Conservation (phyloP, 768 basidiomycete genomes). For the Brasilioporus rufonigricans region DNA sequence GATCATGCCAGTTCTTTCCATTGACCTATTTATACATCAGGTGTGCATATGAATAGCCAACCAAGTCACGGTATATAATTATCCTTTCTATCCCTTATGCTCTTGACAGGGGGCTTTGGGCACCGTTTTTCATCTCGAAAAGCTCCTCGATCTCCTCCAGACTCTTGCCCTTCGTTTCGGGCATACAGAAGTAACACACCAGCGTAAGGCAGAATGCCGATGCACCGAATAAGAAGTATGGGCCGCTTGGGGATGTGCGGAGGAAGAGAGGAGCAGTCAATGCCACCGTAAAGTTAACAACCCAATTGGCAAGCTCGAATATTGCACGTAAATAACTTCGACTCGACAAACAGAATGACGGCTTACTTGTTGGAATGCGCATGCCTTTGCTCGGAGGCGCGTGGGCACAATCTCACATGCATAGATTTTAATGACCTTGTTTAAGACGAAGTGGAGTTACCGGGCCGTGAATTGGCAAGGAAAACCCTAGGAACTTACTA, state of each 20-base stretch:
- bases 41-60: not conserved
- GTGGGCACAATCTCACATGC: conserved; percentile 48
- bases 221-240: conserved; percentile 47
- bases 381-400: conserved; percentile 44
- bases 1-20: not conserved
- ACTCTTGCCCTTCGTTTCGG: conserved; percentile 44
- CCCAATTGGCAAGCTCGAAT: conserved; percentile 24
- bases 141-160: conserved; percentile 41
- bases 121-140: conserved; percentile 28
- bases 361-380: conserved; percentile 42
- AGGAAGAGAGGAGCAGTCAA: conserved; percentile 48
- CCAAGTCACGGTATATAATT: conserved; percentile 7
- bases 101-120: not conserved
- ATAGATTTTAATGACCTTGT: conserved; percentile 37
- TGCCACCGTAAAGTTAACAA: conserved; percentile 43
- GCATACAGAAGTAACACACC: conserved; percentile 39
- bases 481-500: conserved; percentile 24
- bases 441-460: not conserved
- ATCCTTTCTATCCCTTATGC: no score
- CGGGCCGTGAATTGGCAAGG: not conserved
- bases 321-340: conserved; percentile 4
- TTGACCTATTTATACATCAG: not conserved
- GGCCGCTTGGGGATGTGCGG: conserved; percentile 40
- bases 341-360: not conserved
- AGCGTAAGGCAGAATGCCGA: conserved; percentile 36